Evolutionary conservation across 2,329 filamentous ascomycete species (phyloP).

Genomic region (Chaetomiaceae sp.): DNA sequence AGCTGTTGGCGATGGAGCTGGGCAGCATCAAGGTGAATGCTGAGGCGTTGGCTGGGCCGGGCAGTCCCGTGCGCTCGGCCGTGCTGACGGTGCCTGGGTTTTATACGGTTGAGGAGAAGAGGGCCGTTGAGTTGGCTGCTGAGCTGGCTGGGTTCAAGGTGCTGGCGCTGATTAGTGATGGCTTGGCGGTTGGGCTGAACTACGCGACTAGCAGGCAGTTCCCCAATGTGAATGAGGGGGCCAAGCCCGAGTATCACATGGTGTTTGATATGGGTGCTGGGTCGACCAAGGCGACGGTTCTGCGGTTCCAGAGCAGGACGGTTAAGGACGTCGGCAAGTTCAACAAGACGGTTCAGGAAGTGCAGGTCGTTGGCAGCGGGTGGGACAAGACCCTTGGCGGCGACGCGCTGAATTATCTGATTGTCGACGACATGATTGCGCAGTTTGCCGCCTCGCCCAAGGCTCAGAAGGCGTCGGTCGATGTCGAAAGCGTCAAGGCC

Average conservation of each 20-base stretch:
- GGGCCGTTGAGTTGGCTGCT: constrained; percentile 77
- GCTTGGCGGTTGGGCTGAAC: constrained; percentile 86
- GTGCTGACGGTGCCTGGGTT: constrained; percentile 89
- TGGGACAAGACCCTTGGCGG: constrained; percentile 91
- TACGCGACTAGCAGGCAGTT: constrained; percentile 92
- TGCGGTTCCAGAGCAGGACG: constrained; percentile 81
- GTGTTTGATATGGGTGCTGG: constrained; percentile 98
- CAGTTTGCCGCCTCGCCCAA: constrained; percentile 69
- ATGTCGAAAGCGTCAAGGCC: constrained; percentile 57
- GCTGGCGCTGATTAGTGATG: constrained; percentile 80
- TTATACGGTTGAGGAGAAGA: constrained; percentile 85
- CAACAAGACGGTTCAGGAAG: constrained; percentile 96
- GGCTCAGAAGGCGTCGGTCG: constrained; percentile 60
- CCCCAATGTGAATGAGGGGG: constrained; percentile 74
- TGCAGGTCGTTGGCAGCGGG: constrained; percentile 78
- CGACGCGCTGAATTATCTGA: constrained; percentile 80
- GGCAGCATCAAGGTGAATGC: constrained; percentile 89
- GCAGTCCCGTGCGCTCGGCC: constrained; percentile 67
- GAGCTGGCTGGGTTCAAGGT: constrained; percentile 84
- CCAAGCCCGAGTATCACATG: constrained; percentile 84
- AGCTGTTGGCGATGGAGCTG: constrained; percentile 92
- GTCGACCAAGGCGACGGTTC: constrained; percentile 81
- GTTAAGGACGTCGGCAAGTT: constrained; percentile 89
- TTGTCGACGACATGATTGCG: constrained; percentile 81
- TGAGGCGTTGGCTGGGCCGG: constrained; percentile 73